Evolutionary conservation across 2,329 filamentous ascomycete genomes (phyloP).

Genomic region (Canariomyces notabilis): DNA sequence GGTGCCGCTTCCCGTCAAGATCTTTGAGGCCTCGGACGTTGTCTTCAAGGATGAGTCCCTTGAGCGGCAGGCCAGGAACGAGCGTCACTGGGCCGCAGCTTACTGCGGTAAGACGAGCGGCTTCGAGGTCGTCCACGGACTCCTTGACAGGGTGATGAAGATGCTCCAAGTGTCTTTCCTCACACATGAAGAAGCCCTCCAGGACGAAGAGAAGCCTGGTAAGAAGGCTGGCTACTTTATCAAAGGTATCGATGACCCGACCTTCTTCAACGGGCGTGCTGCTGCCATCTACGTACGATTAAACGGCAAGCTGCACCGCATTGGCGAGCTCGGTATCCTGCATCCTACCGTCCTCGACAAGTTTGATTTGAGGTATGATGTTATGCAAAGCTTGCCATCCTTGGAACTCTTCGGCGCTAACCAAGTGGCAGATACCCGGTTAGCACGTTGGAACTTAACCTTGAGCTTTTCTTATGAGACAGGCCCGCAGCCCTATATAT

Average conservation of each 20-base stretch:
- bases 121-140: constrained; percentile 91
- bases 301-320: constrained; percentile 65
- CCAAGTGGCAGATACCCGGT: constrained; percentile 66
- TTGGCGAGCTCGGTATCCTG: constrained; percentile 90
- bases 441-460: constrained; percentile 89
- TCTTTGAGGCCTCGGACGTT: constrained; percentile 88
- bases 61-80: constrained; percentile 82
- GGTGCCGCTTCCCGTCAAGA: constrained; percentile 81
- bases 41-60: constrained; percentile 78
- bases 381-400: too few relatives aligned
- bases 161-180: constrained; percentile 86
- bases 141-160: constrained; percentile 84
- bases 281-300: constrained; percentile 77
- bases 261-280: constrained; percentile 86
- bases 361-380: constrained; percentile 72
- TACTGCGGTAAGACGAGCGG: constrained; percentile 93
- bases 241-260: constrained; percentile 82
- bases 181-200: constrained; percentile 65
- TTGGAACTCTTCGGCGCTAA: constrained; percentile 8
- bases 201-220: constrained; percentile 45
- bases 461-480: constrained; percentile 78
- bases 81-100: constrained; percentile 91
- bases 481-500: not conserved
- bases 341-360: constrained; percentile 91
- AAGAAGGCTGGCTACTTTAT: constrained; percentile 85